These are phyloP conservation scores for Harringtonia aguacate DNA, from an alignment of 2,329 filamentous ascomycete genomes.

Conservation along the genomic window DNA sequence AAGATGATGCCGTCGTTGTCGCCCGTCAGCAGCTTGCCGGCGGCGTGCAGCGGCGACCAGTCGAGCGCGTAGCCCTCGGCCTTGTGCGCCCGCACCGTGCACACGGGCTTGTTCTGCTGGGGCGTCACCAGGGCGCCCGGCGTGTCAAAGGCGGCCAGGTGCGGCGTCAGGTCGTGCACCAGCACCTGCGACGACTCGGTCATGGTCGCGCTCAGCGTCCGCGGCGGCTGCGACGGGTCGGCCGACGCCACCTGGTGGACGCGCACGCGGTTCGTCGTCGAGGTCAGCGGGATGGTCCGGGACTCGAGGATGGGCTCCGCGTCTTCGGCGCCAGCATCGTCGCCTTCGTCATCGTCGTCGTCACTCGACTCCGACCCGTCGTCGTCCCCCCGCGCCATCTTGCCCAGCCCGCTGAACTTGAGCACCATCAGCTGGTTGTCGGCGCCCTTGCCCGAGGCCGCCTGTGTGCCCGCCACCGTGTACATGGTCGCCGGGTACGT, in stretches of 20 bases:
- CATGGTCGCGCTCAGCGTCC: conserved; percentile 83
- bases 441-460: conserved; percentile 59
- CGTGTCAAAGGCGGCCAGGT: conserved; percentile 80
- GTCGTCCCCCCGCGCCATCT: conserved; percentile 57
- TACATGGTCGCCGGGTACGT: conserved; percentile 95
- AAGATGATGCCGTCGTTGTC: conserved; percentile 89
- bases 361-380: conserved; percentile 55
- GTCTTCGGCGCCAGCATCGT: conserved; percentile 63
- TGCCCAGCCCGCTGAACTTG: conserved; percentile 86
- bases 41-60: conserved; percentile 76
- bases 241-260: conserved; percentile 67
- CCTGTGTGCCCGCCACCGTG: conserved; percentile 89
- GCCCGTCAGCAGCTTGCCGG: conserved; percentile 81
- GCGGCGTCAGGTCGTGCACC: conserved; percentile 88
- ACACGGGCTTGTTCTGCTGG: conserved; percentile 79
- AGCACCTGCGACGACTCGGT: conserved; percentile 80
- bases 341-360: conserved; percentile 55
- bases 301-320: conserved; percentile 89
- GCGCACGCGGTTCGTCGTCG: conserved; percentile 90
- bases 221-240: conserved; percentile 61
- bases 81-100: conserved; percentile 83
- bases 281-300: conserved; percentile 73
- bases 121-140: conserved; percentile 72
- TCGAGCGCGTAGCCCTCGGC: conserved; percentile 93
- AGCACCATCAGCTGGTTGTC: conserved; percentile 95